Percentiles rank a stretch among this genome's conserved stretches.
Conservation (phyloP, 1,139 yeast species). For the Yamadazyma buinensis region DNA sequence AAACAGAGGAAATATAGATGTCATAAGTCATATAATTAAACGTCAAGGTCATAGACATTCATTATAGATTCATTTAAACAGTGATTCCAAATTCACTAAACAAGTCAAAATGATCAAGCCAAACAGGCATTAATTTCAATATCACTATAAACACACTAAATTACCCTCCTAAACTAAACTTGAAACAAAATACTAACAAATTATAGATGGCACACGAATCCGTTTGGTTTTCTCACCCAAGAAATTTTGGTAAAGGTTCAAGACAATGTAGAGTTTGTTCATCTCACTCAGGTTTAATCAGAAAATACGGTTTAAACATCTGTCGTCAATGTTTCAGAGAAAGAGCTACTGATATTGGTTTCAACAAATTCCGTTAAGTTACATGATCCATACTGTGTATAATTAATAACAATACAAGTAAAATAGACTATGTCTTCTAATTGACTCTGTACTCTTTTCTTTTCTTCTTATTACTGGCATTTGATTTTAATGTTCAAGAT, state of each 20-base stretch:
- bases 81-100: no score
- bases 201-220: conserved; percentile 98
- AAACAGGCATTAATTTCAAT: background rate
- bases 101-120: background rate
- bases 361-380: conserved; percentile 95
- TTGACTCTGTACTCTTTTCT: no score
- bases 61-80: no score
- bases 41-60: no score
- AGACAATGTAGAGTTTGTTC: conserved; percentile 99
- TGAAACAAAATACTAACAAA: conserved; percentile 21
- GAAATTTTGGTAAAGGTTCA: conserved; percentile 99
- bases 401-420: conserved; percentile 15
- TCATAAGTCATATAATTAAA: no score
- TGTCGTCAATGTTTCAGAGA: conserved; percentile 99
- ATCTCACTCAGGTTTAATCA: conserved; percentile 98
- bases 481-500: no score
- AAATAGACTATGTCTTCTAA: no score
- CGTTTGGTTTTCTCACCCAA: conserved; percentile 99
- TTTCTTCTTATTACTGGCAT: no score
- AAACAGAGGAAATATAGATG: no score
- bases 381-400: conserved; percentile 18
- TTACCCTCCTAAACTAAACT: background rate
- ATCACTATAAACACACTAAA: background rate
- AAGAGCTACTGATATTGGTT: conserved; percentile 98
- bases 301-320: conserved; percentile 99